Evolutionary conservation across 768 basidiomycete genomes (phyloP).

Genomic region (Pulveroboletus sp.): DNA sequence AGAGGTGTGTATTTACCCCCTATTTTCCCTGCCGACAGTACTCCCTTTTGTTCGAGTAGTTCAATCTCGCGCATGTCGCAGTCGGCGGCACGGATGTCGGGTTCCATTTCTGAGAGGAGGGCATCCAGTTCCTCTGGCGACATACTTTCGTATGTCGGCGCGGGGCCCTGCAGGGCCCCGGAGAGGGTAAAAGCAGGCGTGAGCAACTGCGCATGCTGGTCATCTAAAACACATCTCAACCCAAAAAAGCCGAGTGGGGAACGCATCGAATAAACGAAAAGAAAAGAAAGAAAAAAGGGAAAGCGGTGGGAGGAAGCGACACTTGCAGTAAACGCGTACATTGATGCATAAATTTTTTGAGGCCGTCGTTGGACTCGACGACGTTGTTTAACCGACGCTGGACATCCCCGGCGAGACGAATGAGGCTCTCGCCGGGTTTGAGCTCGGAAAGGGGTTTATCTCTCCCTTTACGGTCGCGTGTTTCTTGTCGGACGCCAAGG

Average conservation of each 20-base stretch:
- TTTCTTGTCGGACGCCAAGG: constrained; percentile 53
- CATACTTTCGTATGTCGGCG: constrained; percentile 61
- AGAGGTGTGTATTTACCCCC: constrained; percentile 37
- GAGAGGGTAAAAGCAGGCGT: constrained; percentile 74
- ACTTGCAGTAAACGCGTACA: constrained; percentile 42
- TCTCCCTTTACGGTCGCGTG: constrained; percentile 38
- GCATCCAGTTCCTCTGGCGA: constrained; percentile 64
- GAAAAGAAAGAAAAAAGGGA: background rate
- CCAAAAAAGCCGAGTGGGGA: background rate
- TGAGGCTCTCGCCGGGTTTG: constrained; percentile 51
- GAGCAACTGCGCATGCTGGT: constrained; percentile 68
- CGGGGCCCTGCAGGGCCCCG: constrained; percentile 44
- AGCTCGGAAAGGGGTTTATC: constrained; percentile 32
- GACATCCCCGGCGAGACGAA: constrained; percentile 55
- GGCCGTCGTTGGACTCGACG: constrained; percentile 64
- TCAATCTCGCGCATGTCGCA: constrained; percentile 78
- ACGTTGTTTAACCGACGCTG: constrained; percentile 52
- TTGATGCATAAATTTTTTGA: constrained; percentile 69
- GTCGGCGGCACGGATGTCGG: constrained; percentile 78
- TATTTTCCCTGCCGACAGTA: constrained; percentile 68
- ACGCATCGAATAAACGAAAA: background rate
- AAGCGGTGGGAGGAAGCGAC: background rate
- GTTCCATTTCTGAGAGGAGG: constrained; percentile 73
- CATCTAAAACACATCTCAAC: constrained; percentile 42
- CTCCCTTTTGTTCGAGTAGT: constrained; percentile 61